These are phyloP conservation scores for Camellia lanceoleosa DNA, from an alignment of 148 eudicot species.

Conservation along the genomic window DNA sequence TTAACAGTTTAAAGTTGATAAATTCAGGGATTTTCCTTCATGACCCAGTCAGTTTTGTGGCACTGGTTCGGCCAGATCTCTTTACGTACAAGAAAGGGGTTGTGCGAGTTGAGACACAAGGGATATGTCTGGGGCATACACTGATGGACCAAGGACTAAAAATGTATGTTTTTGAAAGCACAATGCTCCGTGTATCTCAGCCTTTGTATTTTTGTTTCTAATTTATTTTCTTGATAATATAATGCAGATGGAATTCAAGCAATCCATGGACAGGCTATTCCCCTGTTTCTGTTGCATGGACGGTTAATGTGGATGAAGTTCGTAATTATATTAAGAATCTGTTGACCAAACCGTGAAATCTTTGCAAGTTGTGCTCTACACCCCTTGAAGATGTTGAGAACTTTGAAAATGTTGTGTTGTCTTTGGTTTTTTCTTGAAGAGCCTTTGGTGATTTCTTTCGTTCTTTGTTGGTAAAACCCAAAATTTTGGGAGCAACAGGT, in stretches of 20 bases:
- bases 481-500: not conserved
- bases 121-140: constrained; percentile 79
- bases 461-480: not conserved
- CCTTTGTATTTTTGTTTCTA: not conserved
- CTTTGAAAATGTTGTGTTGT: constrained; percentile 8
- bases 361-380: not conserved
- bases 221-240: not conserved
- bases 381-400: not conserved
- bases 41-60: constrained; percentile 86
- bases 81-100: constrained; percentile 86
- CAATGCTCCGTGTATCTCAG: not conserved
- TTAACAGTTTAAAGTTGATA: not conserved
- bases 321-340: constrained; percentile 51
- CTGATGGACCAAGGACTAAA: constrained; percentile 90
- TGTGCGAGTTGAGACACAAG: constrained; percentile 96
- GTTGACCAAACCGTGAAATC: constrained; percentile 55
- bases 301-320: constrained; percentile 70
- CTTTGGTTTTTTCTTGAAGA: not conserved
- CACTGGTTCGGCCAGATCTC: constrained; percentile 84
- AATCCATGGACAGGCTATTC: constrained; percentile 86
- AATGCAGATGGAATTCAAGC: constrained; percentile 71
- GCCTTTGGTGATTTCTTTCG: not conserved
- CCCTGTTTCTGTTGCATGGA: constrained; percentile 88
- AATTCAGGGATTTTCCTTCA: constrained; percentile 81
- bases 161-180: constrained; percentile 33